Evolutionary conservation across 1,284 basidiomycete species (phyloP), one percentile per base, ranked within the genome.

Genomic region (Xerocomus minutiporus): DNA sequence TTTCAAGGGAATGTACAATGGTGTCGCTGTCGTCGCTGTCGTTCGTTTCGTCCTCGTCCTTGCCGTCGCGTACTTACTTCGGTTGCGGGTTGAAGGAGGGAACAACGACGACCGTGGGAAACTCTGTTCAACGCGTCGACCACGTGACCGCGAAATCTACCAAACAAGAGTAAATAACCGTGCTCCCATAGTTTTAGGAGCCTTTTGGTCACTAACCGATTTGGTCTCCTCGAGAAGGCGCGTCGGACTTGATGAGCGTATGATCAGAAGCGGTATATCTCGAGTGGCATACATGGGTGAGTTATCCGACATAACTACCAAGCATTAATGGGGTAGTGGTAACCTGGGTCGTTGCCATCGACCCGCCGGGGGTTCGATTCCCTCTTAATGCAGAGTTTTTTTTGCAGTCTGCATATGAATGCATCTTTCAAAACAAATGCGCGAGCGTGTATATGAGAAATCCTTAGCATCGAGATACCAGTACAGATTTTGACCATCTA

Each of bases 361-460:
- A 82, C 80, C 81, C 80, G 81, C 81, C 80, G 81, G 79, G 81
- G 77, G 82, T 84, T 84, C 81, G 79, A 86, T 84, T 84, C 82
- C 80, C 82, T 63, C 81, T 84, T 84, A 82, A 83, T 84, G 83
- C 82, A 83, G 20, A 20, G 28, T 31, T 31, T 31, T 31, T 31
- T 29, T 9, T 8, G 9, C 9, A 29, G 29, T 29, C 8, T 20
- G 20, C 20, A 20, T 20, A 20, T 20, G 20, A 20, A 20, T 26
- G 4, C 26, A 5, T 4, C 26, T 26, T 26, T 26, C 26, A 26
- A 26, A 26, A 4, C 26, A 2, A 26, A 26, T 26, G 26, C 7
- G 26, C 7, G 26, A 20, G 20, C 20, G 20, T 20, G 20, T 20
- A 20, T 20, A 20, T 20, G 20, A 20, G 20, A 20, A 20, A 20